Base-by-base conservation (phyloP, 176 grass and related monocot species). In the Canna indica region DNA sequence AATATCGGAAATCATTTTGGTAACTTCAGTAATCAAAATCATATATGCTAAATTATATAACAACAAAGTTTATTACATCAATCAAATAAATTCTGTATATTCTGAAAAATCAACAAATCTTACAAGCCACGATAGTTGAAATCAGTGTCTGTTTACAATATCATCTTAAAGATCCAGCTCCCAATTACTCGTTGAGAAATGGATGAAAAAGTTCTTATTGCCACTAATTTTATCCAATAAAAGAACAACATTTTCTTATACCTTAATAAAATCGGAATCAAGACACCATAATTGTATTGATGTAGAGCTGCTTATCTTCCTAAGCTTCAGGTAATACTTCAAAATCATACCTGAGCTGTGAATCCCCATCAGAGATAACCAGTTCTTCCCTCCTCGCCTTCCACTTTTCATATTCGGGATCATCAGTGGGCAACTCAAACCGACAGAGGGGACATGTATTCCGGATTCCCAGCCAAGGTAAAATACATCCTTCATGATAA, bases 371-470 rank as follows among this genome's bases (percentile, higher is more conserved):
- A 24, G 64, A 42, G n/a, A 20, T 16, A 18, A 36, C 0, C 1
- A 9, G 27, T 5, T 12, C 45, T 31, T 26, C 57, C 26, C 59
- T 20, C 73, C 44, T 34, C 2, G 25, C 59, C 27, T 64, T 75
- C 73, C 27, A 75, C 28, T 75, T 63, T 28, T 66, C 73, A 35
- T 75, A 65, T 34, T 75, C 60, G 3, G 39, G 60, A 52, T 75
- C 47, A 44, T 74, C 73, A 2, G 42, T 52, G 5, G 59, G 73
- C 27, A 75, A 35, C 44, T 48, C 73, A 25, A 47, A 64, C 12
- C 73, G 27, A 26, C 73, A 75, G 18, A 75, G 42, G 29, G 73
- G 42, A 11, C 73, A 75, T 24, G 57, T 75, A 9, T 75, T 75
- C 2, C 73, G 44, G n/a, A 75, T 64, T 28, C 44, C 28, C 73